Evolutionary conservation across 371 early-diverging fungal genomes (phyloP).

Genomic region (Massospora cicadina): DNA sequence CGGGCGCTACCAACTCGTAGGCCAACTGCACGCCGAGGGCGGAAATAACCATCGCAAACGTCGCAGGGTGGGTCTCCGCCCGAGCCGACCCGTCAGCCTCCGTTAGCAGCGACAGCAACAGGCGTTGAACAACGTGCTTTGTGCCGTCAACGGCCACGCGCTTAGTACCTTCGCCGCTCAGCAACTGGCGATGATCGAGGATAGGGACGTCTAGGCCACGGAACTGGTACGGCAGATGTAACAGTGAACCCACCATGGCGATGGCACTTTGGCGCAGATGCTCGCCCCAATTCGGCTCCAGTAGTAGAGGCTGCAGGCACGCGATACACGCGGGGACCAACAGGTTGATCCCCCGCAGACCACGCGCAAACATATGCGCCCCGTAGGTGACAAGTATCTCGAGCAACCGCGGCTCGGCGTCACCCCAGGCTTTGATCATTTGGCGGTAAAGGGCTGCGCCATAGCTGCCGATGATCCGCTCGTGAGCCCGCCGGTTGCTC

Average conservation of each 20-base stretch:
- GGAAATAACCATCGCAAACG: background rate
- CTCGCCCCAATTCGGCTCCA: background rate
- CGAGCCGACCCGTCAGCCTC: conserved; percentile 6
- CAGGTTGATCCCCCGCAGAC: background rate
- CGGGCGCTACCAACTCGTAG: background rate
- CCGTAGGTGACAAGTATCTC: background rate
- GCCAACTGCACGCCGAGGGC: background rate
- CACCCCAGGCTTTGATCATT: background rate
- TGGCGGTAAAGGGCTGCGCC: conserved; percentile 1
- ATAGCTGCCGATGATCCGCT: background rate
- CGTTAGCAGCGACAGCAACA: background rate
- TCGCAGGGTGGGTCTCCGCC: background rate
- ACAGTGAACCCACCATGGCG: background rate
- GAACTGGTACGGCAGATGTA: conserved; percentile 10
- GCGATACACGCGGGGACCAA: background rate
- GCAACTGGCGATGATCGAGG: background rate
- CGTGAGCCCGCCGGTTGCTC: background rate
- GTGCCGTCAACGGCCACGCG: background rate
- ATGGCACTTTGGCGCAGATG: background rate
- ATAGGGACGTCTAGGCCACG: background rate
- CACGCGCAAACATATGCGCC: background rate
- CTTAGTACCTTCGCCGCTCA: background rate
- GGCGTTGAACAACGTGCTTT: background rate
- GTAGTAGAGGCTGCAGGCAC: background rate
- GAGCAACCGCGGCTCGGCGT: background rate